phyloP scores from a whole-genome alignment of 2,329 filamentous ascomycete genomes.

The Diaporthe ilicicola region DNA sequence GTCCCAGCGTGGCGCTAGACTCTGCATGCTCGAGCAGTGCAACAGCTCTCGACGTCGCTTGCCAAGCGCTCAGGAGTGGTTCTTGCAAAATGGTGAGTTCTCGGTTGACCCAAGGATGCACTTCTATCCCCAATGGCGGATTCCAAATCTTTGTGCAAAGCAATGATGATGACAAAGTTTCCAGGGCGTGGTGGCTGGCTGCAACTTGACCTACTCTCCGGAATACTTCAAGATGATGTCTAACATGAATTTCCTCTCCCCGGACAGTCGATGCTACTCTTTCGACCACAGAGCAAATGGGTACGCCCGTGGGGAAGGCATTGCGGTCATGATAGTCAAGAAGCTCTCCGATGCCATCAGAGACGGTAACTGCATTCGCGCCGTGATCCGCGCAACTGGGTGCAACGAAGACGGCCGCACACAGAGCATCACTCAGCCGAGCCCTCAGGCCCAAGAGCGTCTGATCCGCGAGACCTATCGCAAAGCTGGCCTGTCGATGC shows the following conservation, averaged over 20 bases:
- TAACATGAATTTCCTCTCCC: neutral
- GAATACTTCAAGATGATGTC: neutral
- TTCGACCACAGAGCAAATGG: slow-evolving; percentile 32
- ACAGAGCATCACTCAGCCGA: slow-evolving; percentile 53
- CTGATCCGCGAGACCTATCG: slow-evolving; percentile 46
- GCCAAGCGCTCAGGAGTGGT: neutral
- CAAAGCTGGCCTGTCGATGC: slow-evolving; percentile 37
- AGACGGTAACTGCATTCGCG: slow-evolving; percentile 46
- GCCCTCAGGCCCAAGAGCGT: slow-evolving; percentile 40
- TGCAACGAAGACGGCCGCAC: neutral
- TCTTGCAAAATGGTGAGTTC: neutral
- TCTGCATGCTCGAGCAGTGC: neutral
- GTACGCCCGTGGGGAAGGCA: slow-evolving; percentile 41
- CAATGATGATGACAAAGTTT: too few species aligned
- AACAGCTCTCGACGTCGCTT: neutral
- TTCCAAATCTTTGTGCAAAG: too few species aligned
- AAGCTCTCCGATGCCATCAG: slow-evolving; percentile 52
- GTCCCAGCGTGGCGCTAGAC: neutral
- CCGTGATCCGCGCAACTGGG: neutral
- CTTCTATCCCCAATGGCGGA: too few species aligned
- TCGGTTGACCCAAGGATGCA: neutral
- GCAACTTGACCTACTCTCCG: neutral
- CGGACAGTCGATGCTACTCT: neutral
- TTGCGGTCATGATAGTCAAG: slow-evolving; percentile 57
- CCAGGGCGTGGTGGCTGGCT: neutral